Base-by-base conservation (phyloP, 495 filamentous ascomycete species). In the Polyplosphaeria fusca region DNA sequence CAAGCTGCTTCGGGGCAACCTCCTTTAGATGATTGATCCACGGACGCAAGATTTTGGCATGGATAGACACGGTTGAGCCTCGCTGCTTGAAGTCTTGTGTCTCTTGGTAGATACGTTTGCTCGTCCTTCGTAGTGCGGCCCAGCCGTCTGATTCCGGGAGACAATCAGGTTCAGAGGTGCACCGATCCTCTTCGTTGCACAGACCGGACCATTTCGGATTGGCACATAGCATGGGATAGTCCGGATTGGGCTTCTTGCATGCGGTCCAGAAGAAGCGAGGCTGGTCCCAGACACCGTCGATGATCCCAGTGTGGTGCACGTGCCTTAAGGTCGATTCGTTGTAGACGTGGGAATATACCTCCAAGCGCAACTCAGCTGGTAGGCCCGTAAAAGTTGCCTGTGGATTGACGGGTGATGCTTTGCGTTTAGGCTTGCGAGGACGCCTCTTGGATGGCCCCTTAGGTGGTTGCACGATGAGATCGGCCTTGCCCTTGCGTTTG, bases 181-280 rank as follows among this genome's bases (percentile, higher is more conserved):
- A 57, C 5, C 54, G 44, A 32, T 57, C 35, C 9, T 2, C 30
- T 42, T 57, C 54, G 19, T 25, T 40, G 24, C 54, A 49, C 1
- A 57, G n/a, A 5, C 44, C 45, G 3, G 54, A 57, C 44, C 45
- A 57, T 35, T 57, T 57, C 1, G 54, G 54, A 27, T 57, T 57
- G 5, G 44, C 44, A 24, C 54, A 57, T 14, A 57, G 54, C 11
- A 49, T 24, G 1, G 30, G 32, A 22, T 18, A 23, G 5, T 16
- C 18, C n/a, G 45, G 54, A 24, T 57, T 49, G 20, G 37, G 2
- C 11, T 1, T 37, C 12, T 14, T 25, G 45, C 54, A 57, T 5
- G 54, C 26, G 1, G 54, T 49, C 54, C 54, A 57, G 54, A 22
- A 38, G 24, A 49, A 57, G 3, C 43, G 24, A 14, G 14, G 12